Evolutionary conservation across 306 rosid species (phyloP).

Genomic region (Urtica urens): DNA sequence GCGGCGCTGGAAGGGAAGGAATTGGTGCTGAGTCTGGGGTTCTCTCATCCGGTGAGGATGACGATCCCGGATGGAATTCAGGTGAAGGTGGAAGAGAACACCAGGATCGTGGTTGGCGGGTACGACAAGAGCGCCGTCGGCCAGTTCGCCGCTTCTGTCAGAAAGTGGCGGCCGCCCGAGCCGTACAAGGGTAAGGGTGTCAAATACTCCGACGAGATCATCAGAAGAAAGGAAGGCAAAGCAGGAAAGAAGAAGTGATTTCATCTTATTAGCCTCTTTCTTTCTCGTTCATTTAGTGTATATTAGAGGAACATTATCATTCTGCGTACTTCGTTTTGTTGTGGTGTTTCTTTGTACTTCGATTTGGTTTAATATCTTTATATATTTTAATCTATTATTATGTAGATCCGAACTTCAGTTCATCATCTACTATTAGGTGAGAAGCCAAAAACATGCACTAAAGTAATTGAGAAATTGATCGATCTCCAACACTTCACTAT

Average conservation of each 20-base stretch:
- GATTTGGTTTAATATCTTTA: neutral
- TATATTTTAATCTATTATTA: too few relatives aligned
- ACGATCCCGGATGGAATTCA: conserved; percentile 56
- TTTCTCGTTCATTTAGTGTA: conserved; percentile 5
- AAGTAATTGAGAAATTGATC: too few relatives aligned
- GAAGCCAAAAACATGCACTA: too few relatives aligned
- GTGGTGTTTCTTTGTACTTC: neutral
- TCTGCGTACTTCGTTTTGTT: neutral
- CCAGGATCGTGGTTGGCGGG: conserved; percentile 72
- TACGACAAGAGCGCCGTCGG: conserved; percentile 77
- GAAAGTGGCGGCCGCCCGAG: conserved; percentile 98
- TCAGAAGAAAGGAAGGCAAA: conserved; percentile 91
- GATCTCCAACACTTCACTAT: too few relatives aligned
- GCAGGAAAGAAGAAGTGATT: conserved; percentile 85
- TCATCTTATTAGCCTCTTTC: conserved; percentile 5
- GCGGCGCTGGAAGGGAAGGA: conserved; percentile 69
- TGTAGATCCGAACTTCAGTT: too few relatives aligned
- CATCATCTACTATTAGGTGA: too few relatives aligned
- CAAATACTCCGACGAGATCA: conserved; percentile 80
- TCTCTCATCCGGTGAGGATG: conserved; percentile 96
- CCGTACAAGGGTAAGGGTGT: conserved; percentile 98
- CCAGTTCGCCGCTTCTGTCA: conserved; percentile 80
- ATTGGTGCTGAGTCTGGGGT: conserved; percentile 80
- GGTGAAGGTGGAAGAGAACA: conserved; percentile 87
- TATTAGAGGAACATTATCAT: neutral